These are phyloP conservation scores for Hymenochaete sp. DNA, from an alignment of 1,284 basidiomycete species.

Conservation along the genomic window DNA sequence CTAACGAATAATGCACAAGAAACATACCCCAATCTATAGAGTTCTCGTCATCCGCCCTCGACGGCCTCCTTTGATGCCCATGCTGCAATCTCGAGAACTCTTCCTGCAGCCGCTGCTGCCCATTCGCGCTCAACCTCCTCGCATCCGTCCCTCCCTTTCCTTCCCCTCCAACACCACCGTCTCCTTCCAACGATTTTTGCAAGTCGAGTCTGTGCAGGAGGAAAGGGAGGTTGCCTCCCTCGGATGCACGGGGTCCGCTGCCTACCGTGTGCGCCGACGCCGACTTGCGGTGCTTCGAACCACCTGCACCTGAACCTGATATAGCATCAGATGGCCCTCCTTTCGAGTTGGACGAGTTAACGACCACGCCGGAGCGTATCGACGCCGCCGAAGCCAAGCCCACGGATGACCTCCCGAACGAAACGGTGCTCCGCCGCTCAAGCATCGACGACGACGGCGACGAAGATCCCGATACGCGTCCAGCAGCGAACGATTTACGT, in stretches of 20 bases:
- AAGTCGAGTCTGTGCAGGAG: constrained; percentile 42
- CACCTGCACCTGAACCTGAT: neutral
- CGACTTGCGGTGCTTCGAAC: neutral
- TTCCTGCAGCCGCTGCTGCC: constrained; percentile 60
- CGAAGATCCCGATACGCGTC: neutral
- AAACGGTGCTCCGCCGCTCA: constrained; percentile 13
- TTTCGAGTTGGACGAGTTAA: constrained; percentile 8
- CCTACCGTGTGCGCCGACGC: constrained; percentile 4
- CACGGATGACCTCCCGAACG: constrained; percentile 10
- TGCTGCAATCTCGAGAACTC: constrained; percentile 58
- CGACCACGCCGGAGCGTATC: constrained; percentile 5
- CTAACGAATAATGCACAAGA: constrained; percentile 10
- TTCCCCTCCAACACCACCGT: too few species aligned
- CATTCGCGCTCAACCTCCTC: constrained; percentile 46
- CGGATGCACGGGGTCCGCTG: constrained; percentile 1
- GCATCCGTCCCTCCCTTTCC: constrained; percentile 23
- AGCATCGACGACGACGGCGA: constrained; percentile 6
- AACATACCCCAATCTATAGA: constrained; percentile 68
- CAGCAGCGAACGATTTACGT: neutral
- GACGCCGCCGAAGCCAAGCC: constrained; percentile 1
- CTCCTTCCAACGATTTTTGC: constrained; percentile 28
- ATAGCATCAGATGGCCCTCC: neutral
- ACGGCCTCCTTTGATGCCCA: constrained; percentile 2
- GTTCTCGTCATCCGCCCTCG: constrained; percentile 26
- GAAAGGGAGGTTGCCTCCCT: constrained; percentile 40